Evolutionary conservation across 768 basidiomycete genomes (phyloP).

Genomic region (Lactarius vividus): DNA sequence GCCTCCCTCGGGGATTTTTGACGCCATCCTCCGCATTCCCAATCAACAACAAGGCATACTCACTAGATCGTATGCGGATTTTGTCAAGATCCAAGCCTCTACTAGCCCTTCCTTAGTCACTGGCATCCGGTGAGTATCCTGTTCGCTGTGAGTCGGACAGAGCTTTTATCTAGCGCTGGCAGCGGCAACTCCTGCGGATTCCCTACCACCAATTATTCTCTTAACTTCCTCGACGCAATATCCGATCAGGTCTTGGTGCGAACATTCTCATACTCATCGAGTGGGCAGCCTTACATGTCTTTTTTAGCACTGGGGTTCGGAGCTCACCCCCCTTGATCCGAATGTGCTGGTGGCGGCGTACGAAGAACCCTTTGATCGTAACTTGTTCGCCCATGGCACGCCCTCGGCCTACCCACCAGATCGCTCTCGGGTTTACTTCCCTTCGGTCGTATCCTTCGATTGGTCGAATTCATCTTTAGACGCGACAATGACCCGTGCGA

Average conservation of each 20-base stretch:
- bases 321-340: background rate
- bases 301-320: background rate
- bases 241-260: background rate
- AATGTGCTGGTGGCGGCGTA: background rate
- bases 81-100: background rate
- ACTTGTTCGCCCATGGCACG: background rate
- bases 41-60: slow-evolving; percentile 19
- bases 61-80: background rate
- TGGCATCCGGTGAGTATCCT: background rate
- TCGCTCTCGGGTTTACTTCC: background rate
- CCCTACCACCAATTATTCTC: background rate
- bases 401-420: background rate
- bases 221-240: background rate
- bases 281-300: too few relatives aligned
- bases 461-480: background rate
- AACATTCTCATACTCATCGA: background rate
- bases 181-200: background rate
- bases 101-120: background rate
- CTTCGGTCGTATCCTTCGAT: background rate
- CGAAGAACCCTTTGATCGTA: background rate
- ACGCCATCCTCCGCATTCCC: slow-evolving; percentile 44
- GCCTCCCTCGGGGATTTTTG: slow-evolving; percentile 45
- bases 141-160: background rate
- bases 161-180: background rate
- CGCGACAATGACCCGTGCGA: background rate